Conservation (phyloP, 768 basidiomycete genomes). For the Calocybe cyanea region DNA sequence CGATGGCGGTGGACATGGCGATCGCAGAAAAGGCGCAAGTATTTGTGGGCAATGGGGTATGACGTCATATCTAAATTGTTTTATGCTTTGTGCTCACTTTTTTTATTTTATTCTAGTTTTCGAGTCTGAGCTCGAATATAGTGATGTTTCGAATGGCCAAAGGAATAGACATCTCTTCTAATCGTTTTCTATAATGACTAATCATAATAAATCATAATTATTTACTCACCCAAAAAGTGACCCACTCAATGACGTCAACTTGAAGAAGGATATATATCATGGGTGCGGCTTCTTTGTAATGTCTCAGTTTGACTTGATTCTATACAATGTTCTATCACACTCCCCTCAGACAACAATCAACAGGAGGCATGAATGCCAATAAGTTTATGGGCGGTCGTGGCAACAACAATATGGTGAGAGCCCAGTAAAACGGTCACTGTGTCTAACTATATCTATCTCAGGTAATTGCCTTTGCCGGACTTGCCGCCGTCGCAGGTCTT, state of each 20-base stretch:
- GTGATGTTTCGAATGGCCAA: slow-evolving; percentile 42
- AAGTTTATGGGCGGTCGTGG: slow-evolving; percentile 19
- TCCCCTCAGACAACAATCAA: slow-evolving; percentile 12
- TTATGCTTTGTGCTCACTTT: not conserved
- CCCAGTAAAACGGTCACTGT: not conserved
- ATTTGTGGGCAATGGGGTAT: slow-evolving; percentile 59
- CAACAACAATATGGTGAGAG: slow-evolving; percentile 17
- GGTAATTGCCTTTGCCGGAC: slow-evolving; percentile 11
- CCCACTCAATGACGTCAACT: slow-evolving; percentile 3
- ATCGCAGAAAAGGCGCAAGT: slow-evolving; percentile 55
- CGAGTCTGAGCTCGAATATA: slow-evolving; percentile 48
- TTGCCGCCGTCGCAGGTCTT: slow-evolving; percentile 15
- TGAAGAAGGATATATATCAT: slow-evolving; percentile 5
- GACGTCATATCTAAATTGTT: slow-evolving; percentile 19
- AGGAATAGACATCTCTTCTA: slow-evolving; percentile 34
- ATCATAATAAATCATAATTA: not conserved
- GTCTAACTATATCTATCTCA: not conserved
- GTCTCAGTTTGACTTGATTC: slow-evolving; percentile 2
- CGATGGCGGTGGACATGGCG: slow-evolving; percentile 57
- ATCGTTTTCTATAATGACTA: slow-evolving; percentile 35
- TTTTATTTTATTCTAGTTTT: slow-evolving; percentile 30
- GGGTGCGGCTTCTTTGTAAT: slow-evolving; percentile 5
- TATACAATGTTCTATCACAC: slow-evolving; percentile 11
- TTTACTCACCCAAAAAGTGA: slow-evolving; percentile 18
- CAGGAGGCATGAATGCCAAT: slow-evolving; percentile 10